phyloP scores from a whole-genome alignment of 2,329 filamentous ascomycete genomes.

The Nothophaeocryptopus gaeumannii region DNA sequence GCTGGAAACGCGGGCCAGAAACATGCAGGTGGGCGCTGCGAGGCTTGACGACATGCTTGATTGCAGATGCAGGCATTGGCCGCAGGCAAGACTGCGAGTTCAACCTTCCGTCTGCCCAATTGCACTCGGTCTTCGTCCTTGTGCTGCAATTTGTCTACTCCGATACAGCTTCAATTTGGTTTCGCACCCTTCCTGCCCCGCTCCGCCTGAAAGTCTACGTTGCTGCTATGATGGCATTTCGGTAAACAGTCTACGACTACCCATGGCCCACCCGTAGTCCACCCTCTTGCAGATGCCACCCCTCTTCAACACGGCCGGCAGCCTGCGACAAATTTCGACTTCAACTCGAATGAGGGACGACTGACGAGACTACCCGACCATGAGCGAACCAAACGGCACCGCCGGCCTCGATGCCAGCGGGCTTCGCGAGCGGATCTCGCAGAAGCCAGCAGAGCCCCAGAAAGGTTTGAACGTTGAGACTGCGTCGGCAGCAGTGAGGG shows the following conservation, averaged over 20 bases:
- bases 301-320: slow-evolving; percentile 17
- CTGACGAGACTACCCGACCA: slow-evolving; percentile 11
- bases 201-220: slow-evolving; percentile 4
- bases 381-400: slow-evolving; percentile 22
- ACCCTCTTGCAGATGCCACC: slow-evolving; percentile 7
- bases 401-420: slow-evolving; percentile 32
- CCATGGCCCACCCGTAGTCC: neutral
- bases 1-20: too few species aligned
- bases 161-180: neutral
- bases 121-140: neutral
- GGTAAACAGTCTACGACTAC: neutral
- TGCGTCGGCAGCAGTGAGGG: slow-evolving; percentile 48
- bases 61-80: neutral
- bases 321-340: slow-evolving; percentile 15
- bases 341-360: slow-evolving; percentile 15
- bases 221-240: slow-evolving; percentile 18
- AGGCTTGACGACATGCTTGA: neutral
- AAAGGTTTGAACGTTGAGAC: slow-evolving; percentile 33
- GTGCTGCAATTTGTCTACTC: neutral
- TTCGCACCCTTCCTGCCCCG: slow-evolving; percentile 3
- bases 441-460: slow-evolving; percentile 32
- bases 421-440: slow-evolving; percentile 48
- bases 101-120: slow-evolving; percentile 1
- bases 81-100: neutral
- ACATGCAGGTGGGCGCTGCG: neutral